Base-by-base conservation (phyloP, 768 basidiomycete genomes). In the Tephrocybe sp. region DNA sequence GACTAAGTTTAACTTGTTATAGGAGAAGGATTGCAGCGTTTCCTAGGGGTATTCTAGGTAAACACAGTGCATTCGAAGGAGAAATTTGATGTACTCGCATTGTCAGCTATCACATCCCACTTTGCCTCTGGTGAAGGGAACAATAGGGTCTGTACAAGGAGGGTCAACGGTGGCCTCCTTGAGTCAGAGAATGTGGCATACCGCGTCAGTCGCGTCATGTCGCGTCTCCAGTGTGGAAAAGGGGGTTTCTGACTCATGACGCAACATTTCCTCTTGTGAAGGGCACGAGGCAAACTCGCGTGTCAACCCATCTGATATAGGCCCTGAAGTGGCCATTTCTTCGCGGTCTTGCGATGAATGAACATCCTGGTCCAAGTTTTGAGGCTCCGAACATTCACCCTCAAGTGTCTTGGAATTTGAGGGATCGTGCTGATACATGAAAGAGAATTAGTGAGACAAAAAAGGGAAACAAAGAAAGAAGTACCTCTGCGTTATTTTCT, bases 1-100 rank as follows among this genome's bases (percentile, higher is more conserved):
- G 20, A 80, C 71, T 11, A 80, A 64, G 51, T 75, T 74, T 11
- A 63, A 59, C 12, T 59, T 62, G 23, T 60, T 55, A 28, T 51
- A 48, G 28, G 62, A 63, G 57, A 65, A 67, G 14, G 45, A 41
- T 34, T 59, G 50, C 17, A 72, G 60, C 28, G 59, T 55, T 37
- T 64, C 64, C 71, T 73, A 43, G 40, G 24, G 25, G 23, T 44
- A 38, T 18, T 10, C 21, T n/a, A 24, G 6, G 30, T 51, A 14
- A 50, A 20, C n/a, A 50, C 39, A 10, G 26, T 42, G 40, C 24
- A 20, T 5, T 38, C 15, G 9, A n/a, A 20, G 8, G 24, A 33
- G 25, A 42, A 36, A 12, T 3, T 39, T 3, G 17, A 11, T 23
- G n/a, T 25, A 45, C 54, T 52, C 42, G 58, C 60, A 38, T 55